phyloP scores from a whole-genome alignment of 306 rosid species.

The Ochetophila trinervis region DNA sequence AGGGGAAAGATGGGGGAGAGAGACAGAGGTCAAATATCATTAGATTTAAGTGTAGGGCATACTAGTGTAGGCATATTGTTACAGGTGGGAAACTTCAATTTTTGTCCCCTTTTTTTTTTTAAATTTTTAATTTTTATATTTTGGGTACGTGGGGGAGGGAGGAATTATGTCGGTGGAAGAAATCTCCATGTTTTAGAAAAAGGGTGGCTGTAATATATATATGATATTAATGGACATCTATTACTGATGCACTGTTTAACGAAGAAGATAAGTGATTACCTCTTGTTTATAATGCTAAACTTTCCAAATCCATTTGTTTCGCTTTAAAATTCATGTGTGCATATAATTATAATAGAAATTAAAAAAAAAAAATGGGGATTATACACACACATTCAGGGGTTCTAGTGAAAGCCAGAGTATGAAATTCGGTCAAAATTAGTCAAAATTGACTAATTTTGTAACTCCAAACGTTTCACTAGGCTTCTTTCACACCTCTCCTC shows the following conservation, averaged over 20 bases:
- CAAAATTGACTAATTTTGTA: no score
- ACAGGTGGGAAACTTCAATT: slow-evolving; percentile 30
- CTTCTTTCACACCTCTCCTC: no score
- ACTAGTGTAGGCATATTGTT: slow-evolving; percentile 23
- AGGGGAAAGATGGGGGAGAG: slow-evolving; percentile 4
- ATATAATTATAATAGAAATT: no score
- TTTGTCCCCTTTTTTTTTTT: slow-evolving; percentile 8
- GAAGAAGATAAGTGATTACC: slow-evolving; percentile 7
- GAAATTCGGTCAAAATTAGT: no score
- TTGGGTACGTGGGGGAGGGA: neutral
- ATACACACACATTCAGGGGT: no score
- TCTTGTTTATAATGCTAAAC: neutral
- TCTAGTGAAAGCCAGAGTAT: no score
- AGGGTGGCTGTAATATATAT: slow-evolving; percentile 37
- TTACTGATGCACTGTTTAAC: slow-evolving; percentile 25
- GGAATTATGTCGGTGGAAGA: neutral
- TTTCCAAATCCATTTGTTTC: no score
- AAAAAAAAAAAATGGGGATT: no score
- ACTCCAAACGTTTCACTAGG: no score
- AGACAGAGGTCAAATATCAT: slow-evolving; percentile 13
- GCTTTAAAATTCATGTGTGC: no score
- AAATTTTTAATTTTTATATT: neutral
- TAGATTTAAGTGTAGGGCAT: slow-evolving; percentile 31
- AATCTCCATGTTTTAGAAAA: slow-evolving; percentile 18
- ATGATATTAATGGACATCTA: slow-evolving; percentile 23